These are phyloP conservation scores for Priceomyces fermenticarens DNA, from an alignment of 805 yeast genomes.

Conservation along the genomic window DNA sequence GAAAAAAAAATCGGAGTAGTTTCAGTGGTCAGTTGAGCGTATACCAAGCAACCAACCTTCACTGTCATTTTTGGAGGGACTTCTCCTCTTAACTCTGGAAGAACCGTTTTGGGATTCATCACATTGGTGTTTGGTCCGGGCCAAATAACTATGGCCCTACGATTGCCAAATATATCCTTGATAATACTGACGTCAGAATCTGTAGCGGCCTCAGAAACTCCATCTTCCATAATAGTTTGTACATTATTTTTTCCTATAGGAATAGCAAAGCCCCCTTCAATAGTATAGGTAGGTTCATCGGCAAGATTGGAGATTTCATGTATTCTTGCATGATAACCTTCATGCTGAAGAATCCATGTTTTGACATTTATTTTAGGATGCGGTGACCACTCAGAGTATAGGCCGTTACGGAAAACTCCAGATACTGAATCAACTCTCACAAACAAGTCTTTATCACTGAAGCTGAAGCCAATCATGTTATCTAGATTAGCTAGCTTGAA, in stretches of 20 bases:
- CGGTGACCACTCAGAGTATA: constrained; percentile 9
- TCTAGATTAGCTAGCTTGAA: constrained; percentile 8
- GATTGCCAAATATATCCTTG: constrained; percentile 4
- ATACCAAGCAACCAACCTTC: not conserved
- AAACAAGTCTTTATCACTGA: constrained; percentile 5
- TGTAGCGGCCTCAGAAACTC: not conserved
- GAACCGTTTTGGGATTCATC: constrained; percentile 5
- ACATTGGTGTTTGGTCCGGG: constrained; percentile 13
- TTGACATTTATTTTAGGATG: constrained; percentile 6
- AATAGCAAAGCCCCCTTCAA: constrained; percentile 13
- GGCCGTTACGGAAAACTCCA: constrained; percentile 1
- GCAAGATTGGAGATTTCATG: constrained; percentile 6
- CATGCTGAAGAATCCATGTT: constrained; percentile 8
- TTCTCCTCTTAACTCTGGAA: constrained; percentile 10
- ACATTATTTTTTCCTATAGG: not conserved
- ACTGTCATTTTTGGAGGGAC: not conserved
- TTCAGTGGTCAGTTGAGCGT: no score
- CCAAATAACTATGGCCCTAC: constrained; percentile 3
- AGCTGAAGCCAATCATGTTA: constrained; percentile 12
- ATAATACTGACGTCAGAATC: constrained; percentile 3
- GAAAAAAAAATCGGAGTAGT: no score
- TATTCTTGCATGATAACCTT: constrained; percentile 7
- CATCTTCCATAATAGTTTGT: not conserved
- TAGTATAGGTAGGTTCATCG: constrained; percentile 2
- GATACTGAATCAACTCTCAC: not conserved